Conservation (phyloP, 2,329 filamentous ascomycete species). For the Sphaceloma murrayae region DNA sequence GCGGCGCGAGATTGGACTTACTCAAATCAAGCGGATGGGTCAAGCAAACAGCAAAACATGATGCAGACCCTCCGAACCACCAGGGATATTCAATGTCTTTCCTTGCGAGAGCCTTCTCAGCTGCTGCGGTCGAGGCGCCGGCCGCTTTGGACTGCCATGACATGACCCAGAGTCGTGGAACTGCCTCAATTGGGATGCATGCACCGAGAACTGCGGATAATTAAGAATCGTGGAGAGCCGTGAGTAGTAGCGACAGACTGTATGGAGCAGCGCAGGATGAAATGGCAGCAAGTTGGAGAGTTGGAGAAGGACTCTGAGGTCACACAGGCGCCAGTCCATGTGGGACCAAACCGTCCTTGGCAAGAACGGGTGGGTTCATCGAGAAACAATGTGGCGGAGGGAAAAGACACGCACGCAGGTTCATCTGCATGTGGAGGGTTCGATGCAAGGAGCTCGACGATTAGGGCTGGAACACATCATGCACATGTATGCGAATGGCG, state of each 20-base stretch:
- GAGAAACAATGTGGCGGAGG: too few relatives aligned
- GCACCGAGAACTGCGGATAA: too few relatives aligned
- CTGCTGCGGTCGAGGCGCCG: background rate
- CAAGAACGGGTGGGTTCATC: constrained; percentile 5
- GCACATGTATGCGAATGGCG: too few relatives aligned
- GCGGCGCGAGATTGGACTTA: too few relatives aligned
- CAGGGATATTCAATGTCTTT: constrained; percentile 38
- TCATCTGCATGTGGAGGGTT: too few relatives aligned
- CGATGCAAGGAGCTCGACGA: too few relatives aligned
- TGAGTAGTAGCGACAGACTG: too few relatives aligned
- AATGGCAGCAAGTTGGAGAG: background rate
- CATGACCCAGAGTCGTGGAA: background rate
- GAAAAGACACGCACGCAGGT: too few relatives aligned
- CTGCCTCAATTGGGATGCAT: too few relatives aligned
- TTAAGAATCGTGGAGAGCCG: too few relatives aligned
- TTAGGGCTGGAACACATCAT: background rate
- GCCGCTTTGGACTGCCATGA: background rate
- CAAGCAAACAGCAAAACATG: constrained; percentile 79
- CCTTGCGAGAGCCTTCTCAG: background rate
- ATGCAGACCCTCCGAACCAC: constrained; percentile 95
- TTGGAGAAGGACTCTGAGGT: constrained; percentile 5
- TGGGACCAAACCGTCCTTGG: constrained; percentile 6
- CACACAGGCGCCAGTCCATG: constrained; percentile 7
- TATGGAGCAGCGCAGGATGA: too few relatives aligned
- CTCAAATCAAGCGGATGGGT: constrained; percentile 90